Evolutionary conservation across 1,284 basidiomycete species (phyloP), one percentile per base, ranked within the genome.

Genomic region (Naganishia albida): DNA sequence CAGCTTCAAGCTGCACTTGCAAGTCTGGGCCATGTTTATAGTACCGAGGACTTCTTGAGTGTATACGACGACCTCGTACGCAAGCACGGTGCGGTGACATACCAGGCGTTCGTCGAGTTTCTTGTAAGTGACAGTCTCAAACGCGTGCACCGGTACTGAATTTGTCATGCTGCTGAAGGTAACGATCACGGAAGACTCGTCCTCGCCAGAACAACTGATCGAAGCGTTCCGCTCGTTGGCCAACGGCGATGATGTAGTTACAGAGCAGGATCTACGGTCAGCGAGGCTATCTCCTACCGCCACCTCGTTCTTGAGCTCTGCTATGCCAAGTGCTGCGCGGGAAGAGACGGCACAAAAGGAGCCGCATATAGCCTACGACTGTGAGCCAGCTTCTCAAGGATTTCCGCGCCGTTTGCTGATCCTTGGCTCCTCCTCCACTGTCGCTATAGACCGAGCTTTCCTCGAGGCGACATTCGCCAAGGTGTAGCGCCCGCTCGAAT

Each of bases 141-240:
- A 23, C 4, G 51, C 20, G 51, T 18, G 7, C 18, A 23, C 34
- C 10, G 30, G 60, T 60, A 16, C 25, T 34, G 23, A 25, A 34
- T 20, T 54, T 57, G 40, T 57, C 57, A 42, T 68, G 49, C 46
- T 53, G 28, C 6, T 23, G 20, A 69, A 93, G 91, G 89, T 94
- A 53, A 91, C 94, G 54, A 95, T 97, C 70, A 95, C 88, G 34
- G 92, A 98, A 81, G 96, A 98, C 75, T 92, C 95, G 63, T 94
- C 91, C 1, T 90, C 92, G 1, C 86, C 89, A 0, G 92, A 94
- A 63, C 95, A 98, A 75, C 83, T 99, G 67, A 86, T 91, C 23
- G 92, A 94, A 70, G 88, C 94, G 1, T 99, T 99, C 86, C 87
- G 91, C 52, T 91, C 91, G 8, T 88, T 97, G 50, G 92, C 93